Base-by-base conservation (phyloP, 2,329 filamentous ascomycete species). In the Alternaria postmessia region DNA sequence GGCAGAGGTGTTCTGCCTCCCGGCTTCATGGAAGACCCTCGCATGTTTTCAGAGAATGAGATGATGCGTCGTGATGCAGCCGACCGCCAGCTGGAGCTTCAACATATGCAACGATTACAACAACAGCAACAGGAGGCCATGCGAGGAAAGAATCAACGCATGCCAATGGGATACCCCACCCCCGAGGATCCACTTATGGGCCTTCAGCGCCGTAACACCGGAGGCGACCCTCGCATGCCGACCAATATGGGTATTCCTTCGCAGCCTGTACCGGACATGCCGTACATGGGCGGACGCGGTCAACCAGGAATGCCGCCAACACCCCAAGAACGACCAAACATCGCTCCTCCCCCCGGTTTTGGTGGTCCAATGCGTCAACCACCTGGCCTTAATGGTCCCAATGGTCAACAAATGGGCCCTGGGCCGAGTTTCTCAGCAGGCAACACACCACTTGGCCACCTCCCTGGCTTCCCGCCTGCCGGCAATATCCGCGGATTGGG, bases 221-320 rank as follows among this genome's bases (percentile, higher is more conserved):
- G 72, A 20, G 75, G 74, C 26, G 69, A 75, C 38, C 71, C 76
- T 32, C 76, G 76, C 11, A 77, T 76, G 51, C 68, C 77, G 64
- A 76, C 73, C 26, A 79, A 79, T 56, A 79, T 79, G 78, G 78
- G 78, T 24, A 79, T 79, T 26, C 78, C 78, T n/a, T 79, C 77
- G 22, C 77, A 79, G 54, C 72, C 76, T 7, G 59, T 74, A 11
- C 75, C 74, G 14, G 77, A 79, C 7, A 72, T 78, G 64, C 71
- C 68, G 6, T 76, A 69, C 57, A 74, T 78, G 72, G 66, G 70
- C 18, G 69, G 67, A 47, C 69, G 73, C 38, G 72, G 73, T 34
- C 73, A 76, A 47, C 71, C 69, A 20, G 75, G 75, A 22, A 77
- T 78, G 75, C 74, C 75, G 20, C 75, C 73, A 24, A 71, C 75